Percentiles rank a stretch among this genome's conserved stretches.
Evolutionary conservation across 2,329 filamentous ascomycete genomes (phyloP).

Genomic region (Trichoderma sp.): DNA sequence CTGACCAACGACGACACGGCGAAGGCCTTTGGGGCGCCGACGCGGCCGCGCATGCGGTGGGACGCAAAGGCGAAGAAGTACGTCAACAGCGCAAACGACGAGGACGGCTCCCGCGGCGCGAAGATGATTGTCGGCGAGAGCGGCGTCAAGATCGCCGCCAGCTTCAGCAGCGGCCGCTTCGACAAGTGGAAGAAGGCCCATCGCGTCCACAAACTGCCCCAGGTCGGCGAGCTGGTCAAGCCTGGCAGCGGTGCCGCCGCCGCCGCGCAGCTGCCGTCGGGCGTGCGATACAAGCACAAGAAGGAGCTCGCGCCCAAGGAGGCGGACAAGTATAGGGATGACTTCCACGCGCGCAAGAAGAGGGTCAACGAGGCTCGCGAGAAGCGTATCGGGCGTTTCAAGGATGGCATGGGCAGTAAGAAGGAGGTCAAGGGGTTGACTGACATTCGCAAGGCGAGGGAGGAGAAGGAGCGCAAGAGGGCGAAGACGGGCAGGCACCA

Average conservation of each 20-base stretch:
- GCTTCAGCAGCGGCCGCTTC: slow-evolving; percentile 89
- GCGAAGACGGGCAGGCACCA: slow-evolving; percentile 84
- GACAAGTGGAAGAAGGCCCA: slow-evolving; percentile 88
- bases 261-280: slow-evolving; percentile 30
- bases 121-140: slow-evolving; percentile 82
- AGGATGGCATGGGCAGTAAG: slow-evolving; percentile 68
- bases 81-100: slow-evolving; percentile 85
- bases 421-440: slow-evolving; percentile 76
- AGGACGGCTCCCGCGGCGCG: slow-evolving; percentile 74
- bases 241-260: slow-evolving; percentile 26
- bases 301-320: slow-evolving; percentile 85
- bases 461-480: slow-evolving; percentile 68
- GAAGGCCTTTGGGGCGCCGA: slow-evolving; percentile 74
- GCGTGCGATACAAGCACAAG: slow-evolving; percentile 74
- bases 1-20: slow-evolving; percentile 82
- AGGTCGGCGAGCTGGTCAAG: slow-evolving; percentile 77
- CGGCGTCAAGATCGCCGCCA: slow-evolving; percentile 92
- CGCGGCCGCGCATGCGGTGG: slow-evolving; percentile 80
- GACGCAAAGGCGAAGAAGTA: slow-evolving; percentile 97
- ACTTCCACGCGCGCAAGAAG: slow-evolving; percentile 89
- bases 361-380: slow-evolving; percentile 82
- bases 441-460: slow-evolving; percentile 80
- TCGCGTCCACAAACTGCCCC: slow-evolving; percentile 72
- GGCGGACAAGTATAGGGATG: slow-evolving; percentile 86
- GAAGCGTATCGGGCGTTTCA: slow-evolving; percentile 72